A percentile compares a stretch with the other conserved stretches of the same genome.
These are phyloP conservation scores for Onygenales sp. DNA, from an alignment of 2,329 filamentous ascomycete genomes.

Conservation along the genomic window DNA sequence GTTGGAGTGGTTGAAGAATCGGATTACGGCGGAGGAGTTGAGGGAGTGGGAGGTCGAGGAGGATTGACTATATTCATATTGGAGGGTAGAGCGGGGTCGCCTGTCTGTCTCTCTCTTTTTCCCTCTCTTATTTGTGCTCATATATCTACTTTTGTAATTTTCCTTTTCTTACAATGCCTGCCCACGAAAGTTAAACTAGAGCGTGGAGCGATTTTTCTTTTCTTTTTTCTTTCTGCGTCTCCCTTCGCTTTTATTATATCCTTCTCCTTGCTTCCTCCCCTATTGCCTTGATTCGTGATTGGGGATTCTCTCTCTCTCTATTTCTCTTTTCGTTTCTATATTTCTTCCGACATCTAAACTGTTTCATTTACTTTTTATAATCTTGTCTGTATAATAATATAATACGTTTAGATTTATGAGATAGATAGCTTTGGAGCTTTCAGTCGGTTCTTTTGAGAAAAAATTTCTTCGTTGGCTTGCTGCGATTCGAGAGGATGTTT, in stretches of 20 bases:
- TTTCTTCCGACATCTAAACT: neutral
- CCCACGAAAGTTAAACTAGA: neutral
- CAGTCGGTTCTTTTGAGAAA: no score
- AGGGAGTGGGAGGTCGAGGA: conserved; percentile 26
- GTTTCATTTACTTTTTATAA: neutral
- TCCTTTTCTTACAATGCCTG: neutral
- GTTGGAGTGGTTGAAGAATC: conserved; percentile 68
- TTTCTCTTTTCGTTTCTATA: neutral
- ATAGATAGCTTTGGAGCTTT: no score
- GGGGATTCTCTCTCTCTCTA: neutral
- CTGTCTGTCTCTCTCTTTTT: neutral
- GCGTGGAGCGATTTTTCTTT: neutral
- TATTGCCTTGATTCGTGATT: neutral
- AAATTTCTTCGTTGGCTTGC: no score
- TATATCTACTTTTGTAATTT: neutral
- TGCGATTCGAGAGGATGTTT: no score
- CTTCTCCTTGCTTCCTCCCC: neutral
- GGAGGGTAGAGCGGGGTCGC: neutral
- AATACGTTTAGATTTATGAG: neutral
- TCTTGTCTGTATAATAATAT: neutral
- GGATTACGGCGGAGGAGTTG: conserved; percentile 50
- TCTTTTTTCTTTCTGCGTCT: neutral
- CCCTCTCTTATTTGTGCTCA: no score
- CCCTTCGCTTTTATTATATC: neutral
- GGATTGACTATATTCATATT: neutral